Conservation (phyloP, 164 flowering plant species). For the Magnolia sinica region DNA sequence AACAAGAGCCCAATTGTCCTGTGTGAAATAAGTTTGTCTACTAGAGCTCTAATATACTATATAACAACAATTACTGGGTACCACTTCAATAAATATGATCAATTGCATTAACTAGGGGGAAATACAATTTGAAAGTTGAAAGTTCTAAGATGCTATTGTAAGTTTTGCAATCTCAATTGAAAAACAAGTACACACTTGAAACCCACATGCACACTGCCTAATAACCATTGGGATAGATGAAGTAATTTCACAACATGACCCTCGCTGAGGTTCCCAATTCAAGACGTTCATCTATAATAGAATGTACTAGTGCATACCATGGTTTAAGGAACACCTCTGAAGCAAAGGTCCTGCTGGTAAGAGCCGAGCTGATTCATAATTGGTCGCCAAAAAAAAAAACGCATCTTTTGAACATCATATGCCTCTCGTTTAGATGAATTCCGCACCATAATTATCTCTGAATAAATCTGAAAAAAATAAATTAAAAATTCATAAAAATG, state of each 20-base stretch:
- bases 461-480: conserved; percentile 37
- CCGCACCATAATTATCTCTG: conserved; percentile 37
- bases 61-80: too few species aligned
- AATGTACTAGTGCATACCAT: conserved; percentile 31
- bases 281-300: conserved; percentile 1
- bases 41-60: too few species aligned
- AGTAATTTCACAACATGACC: background rate
- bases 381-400: conserved; percentile 51
- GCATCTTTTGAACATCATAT: conserved; percentile 33
- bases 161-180: background rate
- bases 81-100: too few species aligned
- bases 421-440: conserved; percentile 23
- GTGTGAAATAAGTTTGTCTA: too few species aligned
- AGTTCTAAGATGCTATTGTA: background rate
- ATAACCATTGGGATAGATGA: background rate
- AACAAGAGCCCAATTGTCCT: too few species aligned
- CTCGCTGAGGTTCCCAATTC: background rate
- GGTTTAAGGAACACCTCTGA: conserved; percentile 57
- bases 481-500: background rate
- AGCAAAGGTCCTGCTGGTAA: conserved; percentile 59
- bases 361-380: conserved; percentile 71
- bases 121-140: too few species aligned
- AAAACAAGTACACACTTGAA: background rate
- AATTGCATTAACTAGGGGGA: too few species aligned
- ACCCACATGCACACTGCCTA: background rate